Evolutionary conservation across 495 filamentous ascomycete genomes (phyloP).

Genomic region (Staphylotrichum longicolle): DNA sequence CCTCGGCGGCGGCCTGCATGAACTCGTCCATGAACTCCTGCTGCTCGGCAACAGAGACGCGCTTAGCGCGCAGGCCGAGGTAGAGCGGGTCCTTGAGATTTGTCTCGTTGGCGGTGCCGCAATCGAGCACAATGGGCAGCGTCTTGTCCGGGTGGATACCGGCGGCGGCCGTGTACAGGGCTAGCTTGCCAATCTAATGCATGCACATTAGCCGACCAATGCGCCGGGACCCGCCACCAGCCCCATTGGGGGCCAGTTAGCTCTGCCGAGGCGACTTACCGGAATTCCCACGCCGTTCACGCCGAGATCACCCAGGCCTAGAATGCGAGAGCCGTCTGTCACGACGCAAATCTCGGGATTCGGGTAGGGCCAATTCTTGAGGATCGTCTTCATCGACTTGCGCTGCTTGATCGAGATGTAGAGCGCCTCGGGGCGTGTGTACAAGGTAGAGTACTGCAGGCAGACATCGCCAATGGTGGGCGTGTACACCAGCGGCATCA

Average conservation of each 20-base stretch:
- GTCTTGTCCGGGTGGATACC: constrained; percentile 92
- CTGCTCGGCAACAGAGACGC: constrained; percentile 76
- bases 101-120: constrained; percentile 85
- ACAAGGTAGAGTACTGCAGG: constrained; percentile 91
- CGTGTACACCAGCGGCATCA: constrained; percentile 96
- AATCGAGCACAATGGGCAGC: constrained; percentile 86
- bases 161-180: constrained; percentile 92
- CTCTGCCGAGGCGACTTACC: constrained; percentile 53
- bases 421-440: constrained; percentile 89
- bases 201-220: constrained; percentile 28
- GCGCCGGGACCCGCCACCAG: constrained; percentile 18
- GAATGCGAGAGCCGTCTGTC: constrained; percentile 94
- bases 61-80: constrained; percentile 81
- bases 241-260: constrained; percentile 12
- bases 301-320: constrained; percentile 92
- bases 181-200: constrained; percentile 72
- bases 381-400: constrained; percentile 76
- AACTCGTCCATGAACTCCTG: constrained; percentile 95
- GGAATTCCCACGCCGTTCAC: constrained; percentile 98
- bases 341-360: constrained; percentile 95
- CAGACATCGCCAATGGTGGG: constrained; percentile 97
- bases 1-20: constrained; percentile 86
- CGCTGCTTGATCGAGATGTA: constrained; percentile 91
- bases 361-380: constrained; percentile 83
- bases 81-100: constrained; percentile 92